Evolutionary conservation across 352 stramenopile genomes (phyloP).

Genomic region (Phytophthora syringae): DNA sequence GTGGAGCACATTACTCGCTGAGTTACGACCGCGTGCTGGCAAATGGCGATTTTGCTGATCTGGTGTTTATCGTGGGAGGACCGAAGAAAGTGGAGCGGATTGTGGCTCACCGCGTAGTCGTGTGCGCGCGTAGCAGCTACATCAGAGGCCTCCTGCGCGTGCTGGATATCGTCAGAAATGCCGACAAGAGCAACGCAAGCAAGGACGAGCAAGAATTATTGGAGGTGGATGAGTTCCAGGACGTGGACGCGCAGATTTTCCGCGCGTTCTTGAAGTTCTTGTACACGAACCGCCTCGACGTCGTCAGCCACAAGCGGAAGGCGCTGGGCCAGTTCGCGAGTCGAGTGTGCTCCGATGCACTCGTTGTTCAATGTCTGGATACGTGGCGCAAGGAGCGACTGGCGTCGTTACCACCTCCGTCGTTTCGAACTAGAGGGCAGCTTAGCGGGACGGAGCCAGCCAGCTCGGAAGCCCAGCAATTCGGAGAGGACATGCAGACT

Average conservation of each 20-base stretch:
- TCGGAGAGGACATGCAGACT: constrained; percentile 61
- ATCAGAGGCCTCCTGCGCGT: constrained; percentile 62
- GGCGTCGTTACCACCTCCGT: constrained; percentile 19
- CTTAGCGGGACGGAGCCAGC: constrained; percentile 21
- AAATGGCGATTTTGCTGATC: constrained; percentile 58
- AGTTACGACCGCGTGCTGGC: constrained; percentile 62
- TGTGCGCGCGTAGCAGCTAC: constrained; percentile 69
- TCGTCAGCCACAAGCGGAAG: constrained; percentile 69
- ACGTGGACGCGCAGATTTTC: constrained; percentile 68
- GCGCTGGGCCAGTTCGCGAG: constrained; percentile 58
- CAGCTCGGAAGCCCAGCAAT: constrained; percentile 42
- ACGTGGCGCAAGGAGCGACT: constrained; percentile 56
- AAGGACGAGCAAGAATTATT: constrained; percentile 26
- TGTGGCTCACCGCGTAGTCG: constrained; percentile 57
- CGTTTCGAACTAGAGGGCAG: constrained; percentile 21
- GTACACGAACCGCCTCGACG: constrained; percentile 73
- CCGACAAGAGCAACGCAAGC: neutral
- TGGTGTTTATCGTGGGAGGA: constrained; percentile 52
- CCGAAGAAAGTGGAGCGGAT: constrained; percentile 28
- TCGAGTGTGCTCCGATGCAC: constrained; percentile 58
- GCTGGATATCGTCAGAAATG: constrained; percentile 14
- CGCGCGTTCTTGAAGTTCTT: constrained; percentile 70
- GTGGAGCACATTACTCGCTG: constrained; percentile 70
- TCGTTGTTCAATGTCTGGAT: constrained; percentile 58
- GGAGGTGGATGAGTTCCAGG: constrained; percentile 56